Base-by-base conservation (phyloP, 2,329 filamentous ascomycete genomes). In the Amauroascus niger region DNA sequence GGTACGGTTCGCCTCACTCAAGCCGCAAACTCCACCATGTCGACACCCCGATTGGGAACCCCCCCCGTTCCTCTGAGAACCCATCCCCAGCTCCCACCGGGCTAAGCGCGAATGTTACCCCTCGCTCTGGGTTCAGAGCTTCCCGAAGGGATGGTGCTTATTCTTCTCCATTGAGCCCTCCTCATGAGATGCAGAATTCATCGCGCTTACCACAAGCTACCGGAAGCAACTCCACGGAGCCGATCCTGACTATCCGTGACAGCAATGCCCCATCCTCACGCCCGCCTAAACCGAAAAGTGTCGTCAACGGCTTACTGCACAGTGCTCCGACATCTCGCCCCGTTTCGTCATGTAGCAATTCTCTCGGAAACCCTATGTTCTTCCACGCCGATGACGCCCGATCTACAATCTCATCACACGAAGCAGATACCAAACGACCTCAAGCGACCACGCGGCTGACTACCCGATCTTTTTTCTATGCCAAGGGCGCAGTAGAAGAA, bases 311-410 rank as follows among this genome's bases (percentile, higher is more conserved):
- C 7, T 67, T 56, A 50, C 68, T 62, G 54, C 56, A 53, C 46
- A 56, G 51, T 18, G 33, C 61, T 30, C 55, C 50, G 28, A 16
- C 55, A 18, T 66, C 67, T 54, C 68, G 61, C 32, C 66, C 62
- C 18, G 66, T 59, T 51, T 70, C 65, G 3, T 69, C 64, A 49
- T 67, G 60, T 53, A 71, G 66, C 47, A 63, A 65, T 40, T 57
- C 66, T 5, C 59, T 66, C 14, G 65, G 63, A 14, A 48, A 46
- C 30, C 71, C 84, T 51, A 91, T 88, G 72, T 97, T 97, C 77
- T 96, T 98, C 68, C 90, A 94, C 67, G 93, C 90, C 26, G 88
- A 83, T 66, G 88, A 95, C 61, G 86, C 79, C 37, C 83, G 79
- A 61, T 69, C 74, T 20, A 59, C 71, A 26, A 70, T 71, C 30